Base-by-base conservation (phyloP, 2,329 filamentous ascomycete species). In the Podosphaera xanthii region DNA sequence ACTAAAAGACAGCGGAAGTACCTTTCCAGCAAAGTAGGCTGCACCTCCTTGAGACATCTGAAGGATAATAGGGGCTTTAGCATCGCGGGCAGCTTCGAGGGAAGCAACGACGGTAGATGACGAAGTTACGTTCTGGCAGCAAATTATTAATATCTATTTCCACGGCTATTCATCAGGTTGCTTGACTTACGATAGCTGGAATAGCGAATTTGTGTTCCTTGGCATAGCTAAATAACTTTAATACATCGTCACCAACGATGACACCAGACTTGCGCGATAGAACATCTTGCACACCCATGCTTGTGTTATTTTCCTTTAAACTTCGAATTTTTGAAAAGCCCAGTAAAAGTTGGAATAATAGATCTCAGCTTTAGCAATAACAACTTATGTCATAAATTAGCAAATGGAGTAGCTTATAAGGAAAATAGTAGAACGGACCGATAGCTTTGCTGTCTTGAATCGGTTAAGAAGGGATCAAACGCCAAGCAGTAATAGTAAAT, bases 31-130 rank as follows among this genome's bases (percentile, higher is more conserved):
- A 71, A 94, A 94, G 80, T 84, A 94, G 68, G 89, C 90, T 64
- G 88, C 86, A 75, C 90, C 90, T 70, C 92, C 92, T 75, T 97
- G 87, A 68, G 87, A 94, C 69, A 87, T 79, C 77, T 97, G 92
- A 66, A 97, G 82, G 74, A 96, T 86, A 74, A 96, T 84, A 68
- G 92, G 92, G 62, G 87, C 79, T 74, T 94, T 94, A 71, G 82
- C 77, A 74, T 97, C 90, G 69, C 88, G 84, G 67, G 92, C 92
- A 71, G 92, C 92, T 80, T 98, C 92, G 67, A 98, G 88, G 59
- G 87, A 76, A 68, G 88, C 83, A 65, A 96, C 84, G 63, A 82
- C 84, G 63, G 85, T 88, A 63, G 88, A 95, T 63, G 87, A 94
- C 49, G 89, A 94, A 67, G 91, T 97, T 70, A 94, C 87, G 76